Conservation (phyloP, 192 early-diverging fungal species). For the Kappamyces sp. region DNA sequence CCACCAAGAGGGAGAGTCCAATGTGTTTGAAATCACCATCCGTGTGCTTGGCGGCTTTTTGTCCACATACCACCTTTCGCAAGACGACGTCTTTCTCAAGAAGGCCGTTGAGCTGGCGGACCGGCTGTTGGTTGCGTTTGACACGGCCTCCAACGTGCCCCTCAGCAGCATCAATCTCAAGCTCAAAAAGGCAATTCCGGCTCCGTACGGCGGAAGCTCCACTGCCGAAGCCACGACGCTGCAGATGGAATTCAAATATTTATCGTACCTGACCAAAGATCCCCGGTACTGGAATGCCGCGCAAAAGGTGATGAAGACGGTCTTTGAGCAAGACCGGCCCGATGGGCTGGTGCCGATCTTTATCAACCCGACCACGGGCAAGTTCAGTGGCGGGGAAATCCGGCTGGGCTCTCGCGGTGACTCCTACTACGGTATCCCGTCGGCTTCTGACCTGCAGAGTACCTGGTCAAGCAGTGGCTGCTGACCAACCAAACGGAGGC, state of each 20-base stretch:
- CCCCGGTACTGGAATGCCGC: constrained; percentile 67
- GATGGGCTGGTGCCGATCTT: constrained; percentile 76
- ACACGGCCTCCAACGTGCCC: constrained; percentile 63
- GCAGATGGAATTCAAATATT: constrained; percentile 83
- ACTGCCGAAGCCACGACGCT: constrained; percentile 79
- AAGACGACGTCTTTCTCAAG: constrained; percentile 56
- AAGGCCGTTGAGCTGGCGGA: constrained; percentile 75
- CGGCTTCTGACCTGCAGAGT: constrained; percentile 53
- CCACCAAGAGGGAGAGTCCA: constrained; percentile 36
- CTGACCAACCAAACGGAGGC: constrained; percentile 57
- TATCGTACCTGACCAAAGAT: constrained; percentile 69
- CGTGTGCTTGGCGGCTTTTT: constrained; percentile 80
- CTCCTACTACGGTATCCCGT: constrained; percentile 75
- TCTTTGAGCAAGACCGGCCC: constrained; percentile 41
- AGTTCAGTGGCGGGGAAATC: constrained; percentile 54
- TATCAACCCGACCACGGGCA: constrained; percentile 53
- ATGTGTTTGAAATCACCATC: constrained; percentile 83
- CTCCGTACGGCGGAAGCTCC: constrained; percentile 46
- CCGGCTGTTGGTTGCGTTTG: constrained; percentile 64
- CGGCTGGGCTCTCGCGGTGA: constrained; percentile 78
- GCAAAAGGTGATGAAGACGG: constrained; percentile 53
- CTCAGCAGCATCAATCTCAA: constrained; percentile 54
- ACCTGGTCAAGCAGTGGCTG: constrained; percentile 84
- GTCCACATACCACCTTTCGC: constrained; percentile 72
- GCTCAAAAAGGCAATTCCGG: constrained; percentile 38